Percentiles rank a stretch among this genome's conserved stretches.
phyloP scores from a whole-genome alignment of 2,329 filamentous ascomycete genomes.

The Trichoderma lentiforme region DNA sequence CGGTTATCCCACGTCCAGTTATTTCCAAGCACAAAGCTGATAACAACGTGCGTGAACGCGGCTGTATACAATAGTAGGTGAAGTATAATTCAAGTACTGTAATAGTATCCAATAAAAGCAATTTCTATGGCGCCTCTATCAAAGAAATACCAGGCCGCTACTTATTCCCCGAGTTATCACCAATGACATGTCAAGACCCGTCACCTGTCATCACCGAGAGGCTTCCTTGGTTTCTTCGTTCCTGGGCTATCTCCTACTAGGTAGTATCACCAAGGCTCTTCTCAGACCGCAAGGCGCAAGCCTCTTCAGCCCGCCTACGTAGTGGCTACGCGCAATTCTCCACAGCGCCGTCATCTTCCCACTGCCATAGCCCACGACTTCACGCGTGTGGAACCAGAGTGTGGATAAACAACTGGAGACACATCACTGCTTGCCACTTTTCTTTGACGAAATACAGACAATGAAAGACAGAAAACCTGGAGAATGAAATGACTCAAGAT shows the following conservation, averaged over 20 bases:
- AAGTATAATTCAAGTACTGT: background rate
- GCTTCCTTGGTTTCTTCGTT: background rate
- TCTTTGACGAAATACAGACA: background rate
- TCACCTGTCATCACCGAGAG: background rate
- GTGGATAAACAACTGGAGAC: slow-evolving; percentile 21
- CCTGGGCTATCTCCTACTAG: background rate
- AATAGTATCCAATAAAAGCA: background rate
- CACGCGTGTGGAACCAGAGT: slow-evolving; percentile 21
- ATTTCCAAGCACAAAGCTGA: background rate
- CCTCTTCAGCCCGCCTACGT: slow-evolving; percentile 1
- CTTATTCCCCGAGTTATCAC: background rate
- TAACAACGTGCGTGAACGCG: background rate
- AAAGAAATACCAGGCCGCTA: background rate
- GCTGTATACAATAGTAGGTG: background rate
- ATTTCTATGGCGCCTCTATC: background rate
- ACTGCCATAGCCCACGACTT: slow-evolving; percentile 17
- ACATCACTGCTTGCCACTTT: background rate
- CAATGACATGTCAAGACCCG: background rate
- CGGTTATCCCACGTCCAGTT: background rate
- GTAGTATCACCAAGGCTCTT: background rate
- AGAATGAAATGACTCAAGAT: background rate
- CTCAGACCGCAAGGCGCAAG: background rate
- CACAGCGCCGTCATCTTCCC: slow-evolving; percentile 1
- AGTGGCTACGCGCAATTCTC: background rate
- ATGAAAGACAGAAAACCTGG: slow-evolving; percentile 2